phyloP scores from a whole-genome alignment of 768 basidiomycete species.

The Lentinula guzmanii region DNA sequence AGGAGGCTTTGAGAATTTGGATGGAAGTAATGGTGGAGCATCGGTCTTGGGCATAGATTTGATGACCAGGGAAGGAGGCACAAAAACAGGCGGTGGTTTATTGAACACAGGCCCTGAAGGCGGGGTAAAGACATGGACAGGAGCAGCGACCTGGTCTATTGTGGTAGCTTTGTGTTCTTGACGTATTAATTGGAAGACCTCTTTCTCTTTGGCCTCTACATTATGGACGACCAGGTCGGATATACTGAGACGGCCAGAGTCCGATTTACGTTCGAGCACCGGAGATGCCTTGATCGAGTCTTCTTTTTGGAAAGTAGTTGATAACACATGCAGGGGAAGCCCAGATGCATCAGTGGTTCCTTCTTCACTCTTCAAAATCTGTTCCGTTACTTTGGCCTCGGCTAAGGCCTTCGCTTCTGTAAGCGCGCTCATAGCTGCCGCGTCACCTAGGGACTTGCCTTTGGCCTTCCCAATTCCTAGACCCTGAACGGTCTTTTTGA shows the following conservation, averaged over 20 bases:
- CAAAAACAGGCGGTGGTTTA: slow-evolving; percentile 47
- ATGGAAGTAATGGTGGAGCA: slow-evolving; percentile 18
- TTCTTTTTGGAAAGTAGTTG: neutral
- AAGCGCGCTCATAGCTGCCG: slow-evolving; percentile 48
- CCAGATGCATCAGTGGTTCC: slow-evolving; percentile 15
- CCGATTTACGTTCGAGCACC: slow-evolving; percentile 7
- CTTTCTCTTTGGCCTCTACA: slow-evolving; percentile 29
- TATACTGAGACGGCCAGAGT: slow-evolving; percentile 41
- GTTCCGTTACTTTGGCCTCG: slow-evolving; percentile 63
- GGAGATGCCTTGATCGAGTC: slow-evolving; percentile 4
- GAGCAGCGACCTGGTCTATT: slow-evolving; percentile 28
- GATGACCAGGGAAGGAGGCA: slow-evolving; percentile 31
- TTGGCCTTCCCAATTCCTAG: slow-evolving; percentile 53
- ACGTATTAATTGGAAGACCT: slow-evolving; percentile 17
- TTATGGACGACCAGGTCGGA: slow-evolving; percentile 52
- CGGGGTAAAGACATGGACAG: slow-evolving; percentile 45
- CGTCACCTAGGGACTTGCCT: slow-evolving; percentile 58
- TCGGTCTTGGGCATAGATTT: slow-evolving; percentile 14
- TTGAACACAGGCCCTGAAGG: slow-evolving; percentile 46
- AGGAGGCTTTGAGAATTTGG: slow-evolving; percentile 35
- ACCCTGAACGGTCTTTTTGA: slow-evolving; percentile 70
- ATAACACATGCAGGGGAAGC: slow-evolving; percentile 1
- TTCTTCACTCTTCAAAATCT: slow-evolving; percentile 46
- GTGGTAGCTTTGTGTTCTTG: neutral
- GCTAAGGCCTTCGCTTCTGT: slow-evolving; percentile 66